phyloP scores from a whole-genome alignment of 805 yeast genomes.

The Monosporozyma solicola region DNA sequence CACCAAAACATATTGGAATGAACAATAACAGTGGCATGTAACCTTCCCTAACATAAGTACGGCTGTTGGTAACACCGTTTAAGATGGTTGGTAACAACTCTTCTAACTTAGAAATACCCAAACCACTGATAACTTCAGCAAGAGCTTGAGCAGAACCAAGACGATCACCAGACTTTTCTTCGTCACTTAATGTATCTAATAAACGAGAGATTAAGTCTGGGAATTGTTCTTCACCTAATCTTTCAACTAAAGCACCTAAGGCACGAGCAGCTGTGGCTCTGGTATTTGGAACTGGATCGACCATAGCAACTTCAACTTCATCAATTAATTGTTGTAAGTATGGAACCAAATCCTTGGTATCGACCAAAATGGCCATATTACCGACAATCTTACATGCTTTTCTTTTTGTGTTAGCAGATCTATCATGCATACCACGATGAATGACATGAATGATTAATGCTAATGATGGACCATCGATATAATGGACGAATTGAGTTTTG shows the following conservation, averaged over 20 bases:
- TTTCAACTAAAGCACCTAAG: conserved; percentile 89
- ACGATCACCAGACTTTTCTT: conserved; percentile 75
- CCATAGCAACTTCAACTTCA: conserved; percentile 90
- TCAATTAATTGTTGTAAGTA: conserved; percentile 68
- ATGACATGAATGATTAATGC: conserved; percentile 92
- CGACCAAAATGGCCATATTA: conserved; percentile 94
- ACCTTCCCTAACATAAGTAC: conserved; percentile 76
- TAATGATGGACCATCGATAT: conserved; percentile 94
- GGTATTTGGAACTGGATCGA: conserved; percentile 95
- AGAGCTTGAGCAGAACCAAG: conserved; percentile 96
- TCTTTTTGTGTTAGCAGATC: conserved; percentile 87
- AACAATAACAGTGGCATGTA: conserved; percentile 83
- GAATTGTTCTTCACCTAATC: conserved; percentile 91
- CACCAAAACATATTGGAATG: conserved; percentile 90
- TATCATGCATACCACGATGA: conserved; percentile 88
- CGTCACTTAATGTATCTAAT: conserved; percentile 67
- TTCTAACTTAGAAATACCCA: conserved; percentile 81
- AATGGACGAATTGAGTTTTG: conserved; percentile 90
- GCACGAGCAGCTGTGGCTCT: conserved; percentile 98
- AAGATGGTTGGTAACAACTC: conserved; percentile 78
- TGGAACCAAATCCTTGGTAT: conserved; percentile 74
- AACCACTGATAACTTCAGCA: conserved; percentile 86
- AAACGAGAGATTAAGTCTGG: conserved; percentile 83
- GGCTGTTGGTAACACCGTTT: conserved; percentile 56
- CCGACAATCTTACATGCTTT: conserved; percentile 98